phyloP scores from a whole-genome alignment of 345 rosid genomes.

The Euclidium syriacum region DNA sequence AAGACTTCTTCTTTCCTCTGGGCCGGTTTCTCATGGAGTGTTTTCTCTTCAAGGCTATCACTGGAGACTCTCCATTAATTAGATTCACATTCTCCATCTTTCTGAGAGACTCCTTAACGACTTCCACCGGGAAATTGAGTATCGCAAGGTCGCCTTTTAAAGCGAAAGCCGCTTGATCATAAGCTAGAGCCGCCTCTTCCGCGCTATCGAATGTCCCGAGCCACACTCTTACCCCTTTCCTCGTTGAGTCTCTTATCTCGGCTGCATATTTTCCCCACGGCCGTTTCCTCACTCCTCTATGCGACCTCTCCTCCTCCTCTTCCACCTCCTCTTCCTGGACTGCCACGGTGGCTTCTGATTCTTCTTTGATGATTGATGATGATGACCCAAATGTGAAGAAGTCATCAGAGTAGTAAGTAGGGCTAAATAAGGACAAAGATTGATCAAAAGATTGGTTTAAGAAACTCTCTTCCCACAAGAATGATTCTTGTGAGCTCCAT shows the following conservation, averaged over 20 bases:
- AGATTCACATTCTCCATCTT: constrained; percentile 39
- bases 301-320: constrained; percentile 31
- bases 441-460: constrained; percentile 26
- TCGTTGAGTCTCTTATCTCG: constrained; percentile 66
- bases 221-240: constrained; percentile 68
- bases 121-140: constrained; percentile 51
- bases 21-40: constrained; percentile 47
- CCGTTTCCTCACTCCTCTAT: constrained; percentile 66
- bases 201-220: constrained; percentile 67
- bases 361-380: constrained; percentile 30
- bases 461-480: constrained; percentile 44
- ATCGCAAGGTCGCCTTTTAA: constrained; percentile 48
- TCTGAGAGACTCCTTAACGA: constrained; percentile 43
- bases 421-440: constrained; percentile 29
- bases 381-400: constrained; percentile 19
- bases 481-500: constrained; percentile 41
- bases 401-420: constrained; percentile 42
- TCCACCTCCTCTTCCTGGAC: constrained; percentile 22
- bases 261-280: constrained; percentile 85
- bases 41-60: constrained; percentile 48
- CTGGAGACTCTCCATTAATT: constrained; percentile 58
- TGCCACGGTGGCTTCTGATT: constrained; percentile 23
- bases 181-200: constrained; percentile 72
- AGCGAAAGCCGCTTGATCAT: constrained; percentile 71
- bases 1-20: constrained; percentile 33